Evolutionary conservation across 2,329 filamentous ascomycete genomes (phyloP).

Genomic region (Fusarium dlaminii): DNA sequence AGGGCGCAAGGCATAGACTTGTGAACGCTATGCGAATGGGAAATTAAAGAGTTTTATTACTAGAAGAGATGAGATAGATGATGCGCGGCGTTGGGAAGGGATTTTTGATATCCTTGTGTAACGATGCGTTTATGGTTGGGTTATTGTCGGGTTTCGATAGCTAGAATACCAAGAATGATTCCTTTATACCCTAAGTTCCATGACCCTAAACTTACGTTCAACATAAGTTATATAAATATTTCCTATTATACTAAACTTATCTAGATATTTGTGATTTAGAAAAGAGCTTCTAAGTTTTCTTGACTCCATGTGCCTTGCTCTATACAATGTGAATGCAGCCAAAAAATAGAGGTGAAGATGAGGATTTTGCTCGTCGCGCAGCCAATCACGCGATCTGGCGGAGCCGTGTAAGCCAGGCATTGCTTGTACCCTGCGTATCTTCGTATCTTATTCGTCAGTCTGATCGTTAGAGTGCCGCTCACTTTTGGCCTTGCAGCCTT

Average conservation of each 20-base stretch:
- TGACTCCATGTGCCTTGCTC: too few relatives aligned
- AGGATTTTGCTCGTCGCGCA: too few relatives aligned
- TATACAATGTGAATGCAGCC: too few relatives aligned
- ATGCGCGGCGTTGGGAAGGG: slow-evolving; percentile 26
- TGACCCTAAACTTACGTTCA: too few relatives aligned
- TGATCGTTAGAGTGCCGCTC: too few relatives aligned
- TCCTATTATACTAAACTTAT: background rate
- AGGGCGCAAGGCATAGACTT: slow-evolving; percentile 48
- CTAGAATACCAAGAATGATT: slow-evolving; percentile 22
- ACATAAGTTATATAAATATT: background rate
- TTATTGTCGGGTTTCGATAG: background rate
- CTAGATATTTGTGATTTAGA: background rate
- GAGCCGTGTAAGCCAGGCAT: too few relatives aligned
- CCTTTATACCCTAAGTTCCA: background rate
- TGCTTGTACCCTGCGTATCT: too few relatives aligned
- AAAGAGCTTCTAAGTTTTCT: background rate
- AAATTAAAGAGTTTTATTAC: slow-evolving; percentile 25
- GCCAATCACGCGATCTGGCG: too few relatives aligned
- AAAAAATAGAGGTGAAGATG: too few relatives aligned
- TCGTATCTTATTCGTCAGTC: too few relatives aligned
- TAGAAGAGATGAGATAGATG: slow-evolving; percentile 2
- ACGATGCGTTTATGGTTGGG: slow-evolving; percentile 27
- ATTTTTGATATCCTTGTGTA: slow-evolving; percentile 29
- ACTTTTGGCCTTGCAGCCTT: background rate
- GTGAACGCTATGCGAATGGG: slow-evolving; percentile 48